Percentiles rank a stretch among this genome's conserved stretches.
Evolutionary conservation across 2,329 filamentous ascomycete species (phyloP).

Genomic region (Plenodomus lindquistii): DNA sequence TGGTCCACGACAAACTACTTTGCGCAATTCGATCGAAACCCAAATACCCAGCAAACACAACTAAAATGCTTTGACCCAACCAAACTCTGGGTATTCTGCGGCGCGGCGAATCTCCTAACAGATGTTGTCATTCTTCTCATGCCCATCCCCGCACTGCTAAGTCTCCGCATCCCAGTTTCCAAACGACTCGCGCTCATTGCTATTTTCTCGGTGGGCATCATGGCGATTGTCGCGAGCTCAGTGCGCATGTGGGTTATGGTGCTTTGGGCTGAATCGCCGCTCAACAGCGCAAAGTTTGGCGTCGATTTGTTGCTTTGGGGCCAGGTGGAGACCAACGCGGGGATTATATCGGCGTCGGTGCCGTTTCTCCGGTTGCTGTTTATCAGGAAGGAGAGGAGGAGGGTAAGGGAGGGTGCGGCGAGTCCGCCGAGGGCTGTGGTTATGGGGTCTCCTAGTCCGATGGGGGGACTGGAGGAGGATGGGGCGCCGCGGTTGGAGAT

Average conservation of each 20-base stretch:
- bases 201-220: constrained; percentile 42
- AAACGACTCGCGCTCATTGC: constrained; percentile 57
- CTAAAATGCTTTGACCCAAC: constrained; percentile 38
- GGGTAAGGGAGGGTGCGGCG: constrained; percentile 14
- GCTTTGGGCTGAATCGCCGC: constrained; percentile 40
- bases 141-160: constrained; percentile 51
- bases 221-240: constrained; percentile 42
- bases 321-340: constrained; percentile 53
- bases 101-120: constrained; percentile 46
- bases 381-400: constrained; percentile 21
- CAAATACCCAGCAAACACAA: constrained; percentile 19
- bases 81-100: constrained; percentile 43
- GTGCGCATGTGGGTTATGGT: constrained; percentile 44
- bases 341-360: constrained; percentile 52
- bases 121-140: constrained; percentile 51
- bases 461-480: constrained; percentile 10
- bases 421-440: constrained; percentile 10
- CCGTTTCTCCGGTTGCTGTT: constrained; percentile 51
- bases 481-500: constrained; percentile 26
- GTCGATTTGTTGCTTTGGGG: constrained; percentile 49
- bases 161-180: constrained; percentile 52
- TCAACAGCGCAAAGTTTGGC: constrained; percentile 44
- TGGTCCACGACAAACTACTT: constrained; percentile 34
- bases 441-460: constrained; percentile 15
- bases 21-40: constrained; percentile 33